Percentiles rank a stretch among this genome's conserved stretches.
phyloP scores from a whole-genome alignment of 2,329 filamentous ascomycete species.

The Ophiosphaerella herpotricha region DNA sequence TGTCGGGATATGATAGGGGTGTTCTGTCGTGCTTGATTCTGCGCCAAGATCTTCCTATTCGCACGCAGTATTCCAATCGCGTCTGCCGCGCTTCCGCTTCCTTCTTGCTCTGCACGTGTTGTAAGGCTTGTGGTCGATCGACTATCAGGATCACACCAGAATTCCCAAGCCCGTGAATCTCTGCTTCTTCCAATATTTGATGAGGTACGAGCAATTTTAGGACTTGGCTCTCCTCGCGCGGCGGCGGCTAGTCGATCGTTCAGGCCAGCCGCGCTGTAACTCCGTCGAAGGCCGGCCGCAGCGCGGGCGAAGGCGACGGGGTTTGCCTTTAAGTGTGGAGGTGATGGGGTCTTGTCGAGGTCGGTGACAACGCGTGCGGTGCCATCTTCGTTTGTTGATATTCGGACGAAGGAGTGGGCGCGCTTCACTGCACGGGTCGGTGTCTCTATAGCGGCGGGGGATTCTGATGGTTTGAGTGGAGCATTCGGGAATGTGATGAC shows the following conservation, averaged over 20 bases:
- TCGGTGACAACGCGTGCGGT: constrained; percentile 82
- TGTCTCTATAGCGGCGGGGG: constrained; percentile 50
- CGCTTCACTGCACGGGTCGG: constrained; percentile 50
- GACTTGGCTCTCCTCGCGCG: constrained; percentile 32
- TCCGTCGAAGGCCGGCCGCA: constrained; percentile 66
- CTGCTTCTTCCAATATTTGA: constrained; percentile 72
- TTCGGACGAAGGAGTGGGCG: constrained; percentile 64
- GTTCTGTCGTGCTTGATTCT: constrained; percentile 70
- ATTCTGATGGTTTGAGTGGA: constrained; percentile 40
- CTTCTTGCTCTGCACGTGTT: constrained; percentile 79
- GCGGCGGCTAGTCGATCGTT: constrained; percentile 41
- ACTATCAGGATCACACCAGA: constrained; percentile 80
- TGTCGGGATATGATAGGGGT: constrained; percentile 47
- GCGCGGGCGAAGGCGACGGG: constrained; percentile 46
- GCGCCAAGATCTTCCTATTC: constrained; percentile 56
- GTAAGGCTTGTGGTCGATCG: constrained; percentile 72
- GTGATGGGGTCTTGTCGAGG: constrained; percentile 71
- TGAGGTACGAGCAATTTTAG: constrained; percentile 54
- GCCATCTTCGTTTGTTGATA: constrained; percentile 85
- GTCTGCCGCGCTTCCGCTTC: constrained; percentile 76
- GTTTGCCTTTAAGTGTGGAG: constrained; percentile 58
- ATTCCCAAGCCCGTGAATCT: constrained; percentile 89
- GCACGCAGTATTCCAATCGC: constrained; percentile 82
- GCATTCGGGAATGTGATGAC: constrained; percentile 36
- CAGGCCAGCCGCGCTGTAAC: constrained; percentile 66